Conservation (phyloP, 139 green algal species). For the Ettlia oleoabundans region DNA sequence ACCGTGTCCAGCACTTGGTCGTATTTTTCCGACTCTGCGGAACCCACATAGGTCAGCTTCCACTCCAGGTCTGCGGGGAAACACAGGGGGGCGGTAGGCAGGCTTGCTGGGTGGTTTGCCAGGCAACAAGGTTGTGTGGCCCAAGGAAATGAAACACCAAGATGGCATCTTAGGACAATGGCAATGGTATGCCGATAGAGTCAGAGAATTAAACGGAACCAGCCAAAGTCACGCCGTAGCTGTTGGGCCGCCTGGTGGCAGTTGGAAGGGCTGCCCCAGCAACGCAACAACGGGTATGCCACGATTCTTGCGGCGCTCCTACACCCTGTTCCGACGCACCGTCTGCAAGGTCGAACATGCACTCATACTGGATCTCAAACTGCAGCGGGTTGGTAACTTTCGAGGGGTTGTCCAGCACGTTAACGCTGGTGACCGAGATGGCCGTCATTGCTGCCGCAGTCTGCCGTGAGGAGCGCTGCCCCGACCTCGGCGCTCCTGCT, state of each 20-base stretch:
- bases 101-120: not conserved
- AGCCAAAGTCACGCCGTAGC: not conserved
- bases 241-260: not conserved
- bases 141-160: too few relatives aligned
- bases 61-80: slow-evolving; percentile 89
- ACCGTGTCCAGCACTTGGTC: slow-evolving; percentile 95
- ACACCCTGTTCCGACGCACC: too few relatives aligned
- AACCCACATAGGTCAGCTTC: slow-evolving; percentile 96
- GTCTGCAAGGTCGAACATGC: slow-evolving; percentile 74
- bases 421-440: slow-evolving; percentile 85
- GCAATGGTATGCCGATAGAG: too few relatives aligned
- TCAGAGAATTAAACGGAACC: not conserved
- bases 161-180: too few relatives aligned
- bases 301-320: too few relatives aligned
- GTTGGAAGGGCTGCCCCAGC: not conserved
- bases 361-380: slow-evolving; percentile 98
- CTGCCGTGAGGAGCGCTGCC: not conserved
- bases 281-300: slow-evolving; percentile 5
- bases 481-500: too few relatives aligned
- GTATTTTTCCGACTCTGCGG: slow-evolving; percentile 90
- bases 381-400: slow-evolving; percentile 83
- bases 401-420: slow-evolving; percentile 89
- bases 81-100: not conserved
- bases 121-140: not conserved
- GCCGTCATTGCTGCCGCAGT: slow-evolving; percentile 76